Evolutionary conservation across 2,329 filamentous ascomycete genomes (phyloP).

Genomic region (Fusarium nelsonii): DNA sequence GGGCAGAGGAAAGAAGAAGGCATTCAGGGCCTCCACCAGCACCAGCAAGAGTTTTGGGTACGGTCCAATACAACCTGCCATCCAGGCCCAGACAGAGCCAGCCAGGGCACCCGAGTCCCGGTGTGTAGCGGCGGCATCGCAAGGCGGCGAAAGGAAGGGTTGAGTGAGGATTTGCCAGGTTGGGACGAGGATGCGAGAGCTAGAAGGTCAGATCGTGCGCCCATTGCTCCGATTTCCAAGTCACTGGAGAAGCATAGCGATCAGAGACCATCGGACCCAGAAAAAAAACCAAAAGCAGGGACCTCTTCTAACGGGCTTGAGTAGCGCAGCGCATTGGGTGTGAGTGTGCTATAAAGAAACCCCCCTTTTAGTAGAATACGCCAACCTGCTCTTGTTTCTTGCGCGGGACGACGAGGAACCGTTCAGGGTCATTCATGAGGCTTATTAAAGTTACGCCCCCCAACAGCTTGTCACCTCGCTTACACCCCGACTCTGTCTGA

Average conservation of each 20-base stretch:
- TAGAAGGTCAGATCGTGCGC: slow-evolving; percentile 48
- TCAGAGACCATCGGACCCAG: slow-evolving; percentile 49
- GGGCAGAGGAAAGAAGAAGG: slow-evolving; percentile 22
- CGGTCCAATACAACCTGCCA: not conserved
- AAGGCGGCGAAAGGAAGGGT: slow-evolving; percentile 30
- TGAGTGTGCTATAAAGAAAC: not conserved
- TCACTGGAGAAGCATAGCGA: slow-evolving; percentile 42
- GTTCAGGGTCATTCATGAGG: not conserved
- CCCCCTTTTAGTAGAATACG: not conserved
- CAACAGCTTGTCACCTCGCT: slow-evolving; percentile 9
- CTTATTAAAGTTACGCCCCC: slow-evolving; percentile 9
- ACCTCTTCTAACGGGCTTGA: slow-evolving; percentile 39
- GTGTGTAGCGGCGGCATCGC: slow-evolving; percentile 28
- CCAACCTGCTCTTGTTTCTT: not conserved
- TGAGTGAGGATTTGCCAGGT: slow-evolving; percentile 32
- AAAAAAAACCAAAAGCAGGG: slow-evolving; percentile 44
- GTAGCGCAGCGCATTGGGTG: slow-evolving; percentile 12
- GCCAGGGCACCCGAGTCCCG: slow-evolving; percentile 39
- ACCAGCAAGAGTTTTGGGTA: slow-evolving; percentile 31
- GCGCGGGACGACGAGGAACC: not conserved
- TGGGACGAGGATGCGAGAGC: slow-evolving; percentile 36
- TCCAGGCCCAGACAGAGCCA: not conserved
- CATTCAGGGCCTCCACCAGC: slow-evolving; percentile 36
- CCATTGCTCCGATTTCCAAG: slow-evolving; percentile 54
- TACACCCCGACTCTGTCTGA: slow-evolving; percentile 6